These are phyloP conservation scores for Periconia sp. DNA, from an alignment of 2,329 filamentous ascomycete genomes.

Conservation along the genomic window DNA sequence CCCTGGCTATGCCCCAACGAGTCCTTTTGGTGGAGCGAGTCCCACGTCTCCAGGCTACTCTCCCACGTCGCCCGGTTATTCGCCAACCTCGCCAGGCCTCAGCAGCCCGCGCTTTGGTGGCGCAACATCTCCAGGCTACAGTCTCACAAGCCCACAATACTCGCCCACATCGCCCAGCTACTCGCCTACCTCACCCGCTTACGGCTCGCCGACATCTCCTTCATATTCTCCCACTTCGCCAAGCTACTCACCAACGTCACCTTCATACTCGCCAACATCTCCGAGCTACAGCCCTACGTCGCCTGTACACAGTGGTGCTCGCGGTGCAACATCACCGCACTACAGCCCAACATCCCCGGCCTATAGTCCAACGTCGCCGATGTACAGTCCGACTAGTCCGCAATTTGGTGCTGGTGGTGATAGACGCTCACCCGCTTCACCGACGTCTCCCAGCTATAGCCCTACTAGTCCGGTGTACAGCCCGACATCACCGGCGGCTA, in stretches of 20 bases:
- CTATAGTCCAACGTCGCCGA: constrained; percentile 61
- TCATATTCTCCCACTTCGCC: constrained; percentile 61
- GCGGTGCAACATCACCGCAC: constrained; percentile 49
- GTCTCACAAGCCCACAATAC: constrained; percentile 62
- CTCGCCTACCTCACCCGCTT: constrained; percentile 70
- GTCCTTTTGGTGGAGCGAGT: constrained; percentile 63
- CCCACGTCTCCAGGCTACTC: constrained; percentile 49
- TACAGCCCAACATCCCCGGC: constrained; percentile 64
- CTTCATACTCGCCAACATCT: constrained; percentile 59
- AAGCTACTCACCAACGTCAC: constrained; percentile 58
- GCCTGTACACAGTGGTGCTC: constrained; percentile 50
- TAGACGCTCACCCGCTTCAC: constrained; percentile 58
- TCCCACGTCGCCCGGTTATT: constrained; percentile 48
- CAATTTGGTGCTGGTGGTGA: constrained; percentile 44
- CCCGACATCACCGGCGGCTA: constrained; percentile 61
- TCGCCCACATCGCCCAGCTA: constrained; percentile 45
- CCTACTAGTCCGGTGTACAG: constrained; percentile 67
- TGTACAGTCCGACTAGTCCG: constrained; percentile 63
- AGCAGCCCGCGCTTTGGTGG: constrained; percentile 59
- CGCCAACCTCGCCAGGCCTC: constrained; percentile 55
- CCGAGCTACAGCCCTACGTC: constrained; percentile 67
- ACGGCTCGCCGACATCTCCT: constrained; percentile 61
- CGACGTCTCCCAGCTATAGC: constrained; percentile 74
- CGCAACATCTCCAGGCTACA: constrained; percentile 53
- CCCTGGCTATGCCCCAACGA: constrained; percentile 71